These are phyloP conservation scores for Yarrowia sp. DNA, from an alignment of 805 yeast species.

Conservation along the genomic window DNA sequence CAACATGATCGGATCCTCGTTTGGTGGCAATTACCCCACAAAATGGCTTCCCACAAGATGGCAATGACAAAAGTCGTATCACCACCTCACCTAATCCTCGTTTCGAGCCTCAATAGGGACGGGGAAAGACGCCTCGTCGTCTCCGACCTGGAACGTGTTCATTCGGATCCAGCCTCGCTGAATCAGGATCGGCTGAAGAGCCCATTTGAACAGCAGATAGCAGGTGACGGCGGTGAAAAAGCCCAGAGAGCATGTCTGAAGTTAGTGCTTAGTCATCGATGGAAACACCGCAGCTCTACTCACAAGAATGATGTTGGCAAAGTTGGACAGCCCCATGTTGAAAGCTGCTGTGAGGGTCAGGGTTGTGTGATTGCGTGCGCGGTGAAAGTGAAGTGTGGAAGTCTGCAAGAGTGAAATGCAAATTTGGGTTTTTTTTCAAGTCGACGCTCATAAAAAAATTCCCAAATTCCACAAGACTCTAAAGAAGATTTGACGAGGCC, in stretches of 20 bases:
- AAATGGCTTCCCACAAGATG: neutral
- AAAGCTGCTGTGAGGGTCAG: constrained; percentile 19
- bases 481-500: no score
- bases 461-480: no score
- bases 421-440: neutral
- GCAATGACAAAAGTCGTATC: no score
- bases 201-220: constrained; percentile 41
- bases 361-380: constrained; percentile 20
- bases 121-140: constrained; percentile 35
- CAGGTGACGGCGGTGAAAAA: constrained; percentile 39
- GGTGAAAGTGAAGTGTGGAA: constrained; percentile 12
- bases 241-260: constrained; percentile 42
- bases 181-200: constrained; percentile 42
- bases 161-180: constrained; percentile 39
- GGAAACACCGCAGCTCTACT: constrained; percentile 2
- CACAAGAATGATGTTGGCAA: constrained; percentile 42
- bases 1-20: neutral
- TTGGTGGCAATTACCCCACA: constrained; percentile 20
- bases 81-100: neutral
- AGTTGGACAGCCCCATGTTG: constrained; percentile 39
- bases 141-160: constrained; percentile 36
- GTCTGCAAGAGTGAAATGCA: constrained; percentile 1
- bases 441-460: no score
- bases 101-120: neutral
- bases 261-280: constrained; percentile 13